These are phyloP conservation scores for Aspergillus haitiensis DNA, from an alignment of 495 filamentous ascomycete species.

Conservation along the genomic window DNA sequence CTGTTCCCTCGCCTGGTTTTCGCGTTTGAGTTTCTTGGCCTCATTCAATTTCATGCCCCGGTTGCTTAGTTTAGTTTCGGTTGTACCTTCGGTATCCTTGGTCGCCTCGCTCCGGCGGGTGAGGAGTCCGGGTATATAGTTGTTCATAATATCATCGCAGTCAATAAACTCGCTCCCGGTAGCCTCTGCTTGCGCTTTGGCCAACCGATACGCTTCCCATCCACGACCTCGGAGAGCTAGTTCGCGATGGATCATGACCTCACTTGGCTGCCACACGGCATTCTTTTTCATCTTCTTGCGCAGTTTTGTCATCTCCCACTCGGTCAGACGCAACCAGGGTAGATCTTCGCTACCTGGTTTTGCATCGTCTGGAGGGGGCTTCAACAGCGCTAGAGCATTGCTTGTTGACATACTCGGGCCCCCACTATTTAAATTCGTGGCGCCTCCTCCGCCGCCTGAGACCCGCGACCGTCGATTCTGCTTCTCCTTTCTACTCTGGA, in stretches of 20 bases:
- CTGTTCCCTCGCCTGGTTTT: constrained; percentile 66
- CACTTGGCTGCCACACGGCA: constrained; percentile 88
- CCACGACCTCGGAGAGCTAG: constrained; percentile 76
- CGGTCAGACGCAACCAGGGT: constrained; percentile 88
- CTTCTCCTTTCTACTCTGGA: constrained; percentile 39
- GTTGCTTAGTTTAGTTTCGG: constrained; percentile 62
- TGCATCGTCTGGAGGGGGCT: constrained; percentile 76
- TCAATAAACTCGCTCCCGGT: constrained; percentile 64
- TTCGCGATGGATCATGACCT: constrained; percentile 94
- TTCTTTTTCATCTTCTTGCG: constrained; percentile 99
- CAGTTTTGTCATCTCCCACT: constrained; percentile 86
- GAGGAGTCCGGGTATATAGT: constrained; percentile 43
- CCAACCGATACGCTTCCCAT: constrained; percentile 67
- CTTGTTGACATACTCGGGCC: constrained; percentile 74
- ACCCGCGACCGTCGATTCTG: constrained; percentile 46
- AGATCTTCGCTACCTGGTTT: constrained; percentile 70
- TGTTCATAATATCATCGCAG: constrained; percentile 50
- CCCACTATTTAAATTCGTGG: constrained; percentile 48
- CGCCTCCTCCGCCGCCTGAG: constrained; percentile 40
- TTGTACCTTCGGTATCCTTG: constrained; percentile 40
- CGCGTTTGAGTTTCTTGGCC: constrained; percentile 86
- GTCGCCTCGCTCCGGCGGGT: constrained; percentile 51
- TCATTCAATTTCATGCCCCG: constrained; percentile 90
- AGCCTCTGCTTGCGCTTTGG: constrained; percentile 66
- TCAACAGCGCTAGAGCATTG: constrained; percentile 71